These are phyloP conservation scores for Sanghuangporus weigelae DNA, from an alignment of 1,284 basidiomycete species.

Conservation along the genomic window DNA sequence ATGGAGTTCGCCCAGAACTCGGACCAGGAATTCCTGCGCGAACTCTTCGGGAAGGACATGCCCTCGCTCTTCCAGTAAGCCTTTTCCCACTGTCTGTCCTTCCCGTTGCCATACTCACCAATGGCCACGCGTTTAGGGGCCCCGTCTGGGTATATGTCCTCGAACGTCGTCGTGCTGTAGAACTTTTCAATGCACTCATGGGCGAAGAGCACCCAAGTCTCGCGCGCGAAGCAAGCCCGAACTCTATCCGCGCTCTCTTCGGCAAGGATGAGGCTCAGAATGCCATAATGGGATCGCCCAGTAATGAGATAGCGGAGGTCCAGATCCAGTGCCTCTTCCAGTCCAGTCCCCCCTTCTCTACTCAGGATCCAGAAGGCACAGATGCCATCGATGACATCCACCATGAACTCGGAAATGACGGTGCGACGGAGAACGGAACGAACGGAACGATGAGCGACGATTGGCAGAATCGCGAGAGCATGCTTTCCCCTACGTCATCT, in stretches of 20 bases:
- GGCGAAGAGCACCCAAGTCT: conserved; percentile 53
- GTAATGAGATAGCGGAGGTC: conserved; percentile 59
- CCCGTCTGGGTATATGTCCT: conserved; percentile 85
- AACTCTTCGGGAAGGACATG: conserved; percentile 73
- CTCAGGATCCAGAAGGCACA: conserved; percentile 32
- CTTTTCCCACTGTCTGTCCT: background rate
- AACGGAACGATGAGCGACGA: conserved; percentile 11
- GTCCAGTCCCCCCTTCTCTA: conserved; percentile 71
- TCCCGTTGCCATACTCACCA: conserved; percentile 5
- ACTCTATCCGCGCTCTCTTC: conserved; percentile 64
- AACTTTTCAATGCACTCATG: conserved; percentile 72
- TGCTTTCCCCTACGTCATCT: conserved; percentile 16
- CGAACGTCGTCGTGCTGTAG: conserved; percentile 69
- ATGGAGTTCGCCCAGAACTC: conserved; percentile 79
- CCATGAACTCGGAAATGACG: conserved; percentile 27
- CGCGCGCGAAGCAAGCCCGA: conserved; percentile 49
- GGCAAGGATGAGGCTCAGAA: conserved; percentile 51
- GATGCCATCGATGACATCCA: conserved; percentile 20
- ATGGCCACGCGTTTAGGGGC: conserved; percentile 41
- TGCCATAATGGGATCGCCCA: conserved; percentile 65
- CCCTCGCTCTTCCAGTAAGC: conserved; percentile 61
- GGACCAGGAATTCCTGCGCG: conserved; percentile 68
- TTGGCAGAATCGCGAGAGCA: conserved; percentile 16
- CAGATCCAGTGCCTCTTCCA: conserved; percentile 72
- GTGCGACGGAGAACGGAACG: background rate